Percentiles rank a stretch among this genome's conserved stretches.
These are phyloP conservation scores for Calonectria multiphialidica DNA, from an alignment of 2,329 filamentous ascomycete species.

Conservation along the genomic window DNA sequence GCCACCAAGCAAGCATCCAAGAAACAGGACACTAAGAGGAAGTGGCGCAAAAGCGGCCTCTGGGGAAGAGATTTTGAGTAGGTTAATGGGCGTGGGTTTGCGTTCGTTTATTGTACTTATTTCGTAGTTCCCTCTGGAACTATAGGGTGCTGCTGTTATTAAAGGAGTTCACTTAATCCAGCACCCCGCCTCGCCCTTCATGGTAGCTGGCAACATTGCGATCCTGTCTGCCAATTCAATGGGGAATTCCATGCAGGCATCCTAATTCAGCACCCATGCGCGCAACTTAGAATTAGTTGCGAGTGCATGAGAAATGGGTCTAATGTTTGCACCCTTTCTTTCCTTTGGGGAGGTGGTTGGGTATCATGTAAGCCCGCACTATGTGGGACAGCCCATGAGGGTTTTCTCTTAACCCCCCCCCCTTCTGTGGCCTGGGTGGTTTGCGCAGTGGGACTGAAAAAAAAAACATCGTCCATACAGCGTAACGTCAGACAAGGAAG, in stretches of 20 bases:
- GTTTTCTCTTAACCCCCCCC: not conserved
- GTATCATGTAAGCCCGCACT: slow-evolving; percentile 23
- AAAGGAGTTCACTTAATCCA: too few relatives aligned
- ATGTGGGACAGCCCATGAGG: slow-evolving; percentile 14
- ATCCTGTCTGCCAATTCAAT: not conserved
- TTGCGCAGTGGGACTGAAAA: not conserved
- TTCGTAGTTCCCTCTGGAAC: not conserved
- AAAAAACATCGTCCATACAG: not conserved
- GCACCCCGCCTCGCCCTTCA: too few relatives aligned
- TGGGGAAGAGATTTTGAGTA: not conserved
- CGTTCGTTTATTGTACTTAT: not conserved
- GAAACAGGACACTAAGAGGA: not conserved
- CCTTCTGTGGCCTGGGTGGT: not conserved
- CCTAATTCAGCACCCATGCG: not conserved
- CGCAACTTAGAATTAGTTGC: not conserved
- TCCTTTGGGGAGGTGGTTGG: slow-evolving; percentile 35
- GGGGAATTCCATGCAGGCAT: not conserved
- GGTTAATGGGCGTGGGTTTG: not conserved
- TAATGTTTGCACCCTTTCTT: not conserved
- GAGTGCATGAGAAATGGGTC: not conserved
- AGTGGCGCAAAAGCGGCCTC: not conserved
- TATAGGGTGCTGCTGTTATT: not conserved
- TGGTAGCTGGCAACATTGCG: too few relatives aligned
- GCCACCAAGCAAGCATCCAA: not conserved
- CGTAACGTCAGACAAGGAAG: slow-evolving; percentile 27